Evolutionary conservation across 805 yeast species (phyloP), one percentile per base, ranked within the genome.

Genomic region (Kregervanrija pseudodelftensis): DNA sequence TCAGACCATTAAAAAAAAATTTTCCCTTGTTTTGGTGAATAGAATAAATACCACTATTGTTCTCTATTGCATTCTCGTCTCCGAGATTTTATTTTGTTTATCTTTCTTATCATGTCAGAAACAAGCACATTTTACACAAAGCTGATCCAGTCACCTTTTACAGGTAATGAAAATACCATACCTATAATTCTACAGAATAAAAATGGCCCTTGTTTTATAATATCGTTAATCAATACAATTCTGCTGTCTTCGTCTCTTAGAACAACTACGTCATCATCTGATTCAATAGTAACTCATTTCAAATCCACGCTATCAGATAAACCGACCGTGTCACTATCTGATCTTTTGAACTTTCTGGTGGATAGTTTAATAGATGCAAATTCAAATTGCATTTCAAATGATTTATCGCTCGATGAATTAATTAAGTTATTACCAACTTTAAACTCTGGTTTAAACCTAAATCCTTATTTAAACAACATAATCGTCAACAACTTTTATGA

Each of bases 131-230:
- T 32, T 32, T 32, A 32, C 11, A 32, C 13, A 10, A 32, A 12
- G 11, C 33, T 8, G 13, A 32, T 32, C 5, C n/a, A 32, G 8
- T 22, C 8, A 22, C 28, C 28, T 5, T 22, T 22, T 43, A 43
- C 30, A 28, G 30, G 13, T 11, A 33, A 11, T 22, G 31, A 28
- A 11, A 15, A 10, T 11, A 15, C 8, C 5, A 17, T 40, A 4
- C 51, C 53, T 36, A 77, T 89, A 32, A 65, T 90, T 3, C 63
- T 87, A 15, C 96, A 89, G 65, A 85, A 86, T 49, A 69, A 66
- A 40, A 87, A 88, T 56, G 96, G 96, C 0, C 95, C 96, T 0
- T 89, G 96, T 58, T 95, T 95, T 2, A 62, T 90, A 34, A 73
- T 90, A 11, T 90, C 96, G 0, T 64, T 90, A 36, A 72, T 79